A percentile compares a stretch with the other conserved stretches of the same genome.
Evolutionary conservation across 495 filamentous ascomycete species (phyloP).

Genomic region (Talaromyces trachyspermus): DNA sequence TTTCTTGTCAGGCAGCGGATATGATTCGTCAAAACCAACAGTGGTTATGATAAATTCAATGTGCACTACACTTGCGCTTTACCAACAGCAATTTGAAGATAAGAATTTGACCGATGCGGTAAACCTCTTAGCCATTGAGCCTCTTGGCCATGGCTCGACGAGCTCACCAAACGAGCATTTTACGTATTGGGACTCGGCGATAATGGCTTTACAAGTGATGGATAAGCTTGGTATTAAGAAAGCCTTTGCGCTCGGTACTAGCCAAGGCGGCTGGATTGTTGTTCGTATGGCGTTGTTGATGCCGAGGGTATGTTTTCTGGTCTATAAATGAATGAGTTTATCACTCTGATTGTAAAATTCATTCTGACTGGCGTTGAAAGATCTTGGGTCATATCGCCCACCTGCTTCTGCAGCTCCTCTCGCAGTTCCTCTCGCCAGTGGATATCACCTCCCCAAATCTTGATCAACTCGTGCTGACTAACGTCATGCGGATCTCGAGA

Average conservation of each 20-base stretch:
- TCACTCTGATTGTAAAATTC: no score
- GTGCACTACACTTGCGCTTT: slow-evolving; percentile 46
- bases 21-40: slow-evolving; percentile 50
- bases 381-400: slow-evolving; percentile 22
- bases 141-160: slow-evolving; percentile 48
- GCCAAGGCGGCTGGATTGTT: slow-evolving; percentile 60
- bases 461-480: slow-evolving; percentile 9
- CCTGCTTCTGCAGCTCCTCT: slow-evolving; percentile 3
- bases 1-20: slow-evolving; percentile 28
- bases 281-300: slow-evolving; percentile 54
- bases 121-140: slow-evolving; percentile 51
- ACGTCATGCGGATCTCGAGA: slow-evolving; percentile 3
- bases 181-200: slow-evolving; percentile 50
- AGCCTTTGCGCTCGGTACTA: slow-evolving; percentile 55
- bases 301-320: slow-evolving; percentile 42
- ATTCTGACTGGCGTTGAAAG: no score
- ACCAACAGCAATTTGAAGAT: slow-evolving; percentile 41
- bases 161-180: slow-evolving; percentile 35
- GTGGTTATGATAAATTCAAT: slow-evolving; percentile 52
- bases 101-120: slow-evolving; percentile 32
- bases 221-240: slow-evolving; percentile 49
- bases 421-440: slow-evolving; percentile 8
- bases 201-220: slow-evolving; percentile 42
- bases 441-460: slow-evolving; percentile 6
- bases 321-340: no score